Base-by-base conservation (phyloP, 2,329 filamentous ascomycete species). In the Aspergillus brunneoviolaceus region DNA sequence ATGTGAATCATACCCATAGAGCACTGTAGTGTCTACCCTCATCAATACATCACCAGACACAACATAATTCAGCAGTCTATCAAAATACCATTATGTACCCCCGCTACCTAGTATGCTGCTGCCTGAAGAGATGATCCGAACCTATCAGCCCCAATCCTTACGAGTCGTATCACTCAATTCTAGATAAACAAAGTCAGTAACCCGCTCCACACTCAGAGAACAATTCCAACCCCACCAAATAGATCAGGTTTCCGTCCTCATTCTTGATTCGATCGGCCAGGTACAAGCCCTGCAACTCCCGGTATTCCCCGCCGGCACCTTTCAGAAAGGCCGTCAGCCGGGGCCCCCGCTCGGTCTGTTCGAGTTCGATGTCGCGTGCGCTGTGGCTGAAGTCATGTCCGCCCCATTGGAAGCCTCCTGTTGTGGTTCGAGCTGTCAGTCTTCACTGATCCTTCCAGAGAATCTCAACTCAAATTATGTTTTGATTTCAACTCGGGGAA, bases 361-460 rank as follows among this genome's bases (percentile, higher is more conserved):
- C 64, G 0, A 67, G 60, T 11, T 35, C 31, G 35, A 67, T 58
- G 42, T 67, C 60, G 3, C 45, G 19, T 11, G 65, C 64, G 25
- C 49, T 59, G 16, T 39, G 58, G 42, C 64, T 65, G 60, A 67
- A 67, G 27, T 66, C 61, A 19, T 39, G 31, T 3, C 65, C 64
- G 29, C 62, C 65, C 65, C 65, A 67, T 58, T 65, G 55, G 55
- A 67, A 67, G 60, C 62, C 65, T 14, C 65, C 65, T 67, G 16
- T 12, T 5, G 16, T 16, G 14, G 5, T 19, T 9, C 4, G 5
- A 5, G 1, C 2, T 6, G 16, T 45, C 16, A 45, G 39, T 29
- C 3, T 10, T 29, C 27, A 29, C 27, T 9, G 0, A 29, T 29
- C 2, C 9, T 29, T 9, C 2, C 7, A 7, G 27, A 0, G 3